Evolutionary conservation across 1,284 basidiomycete species (phyloP).

Genomic region (Heterobasidion annosum): DNA sequence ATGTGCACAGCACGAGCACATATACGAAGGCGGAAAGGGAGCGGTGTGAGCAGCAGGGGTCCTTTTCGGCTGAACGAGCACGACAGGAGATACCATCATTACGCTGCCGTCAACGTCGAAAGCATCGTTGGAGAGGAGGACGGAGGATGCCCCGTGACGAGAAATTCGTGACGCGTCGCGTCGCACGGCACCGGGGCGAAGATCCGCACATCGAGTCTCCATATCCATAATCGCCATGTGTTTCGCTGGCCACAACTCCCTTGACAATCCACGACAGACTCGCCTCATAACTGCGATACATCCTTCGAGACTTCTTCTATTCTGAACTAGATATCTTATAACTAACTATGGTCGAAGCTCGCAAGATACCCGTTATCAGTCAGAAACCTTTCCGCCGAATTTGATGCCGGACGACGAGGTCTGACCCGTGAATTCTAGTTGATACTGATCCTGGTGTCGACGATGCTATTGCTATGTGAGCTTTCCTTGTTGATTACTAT

Average conservation of each 20-base stretch:
- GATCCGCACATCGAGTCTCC: too few relatives aligned
- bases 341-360: constrained; percentile 2
- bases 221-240: too few relatives aligned
- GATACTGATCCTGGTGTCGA: constrained; percentile 90
- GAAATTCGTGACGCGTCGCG: too few relatives aligned
- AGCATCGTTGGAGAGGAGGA: constrained; percentile 72
- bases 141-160: background rate
- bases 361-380: constrained; percentile 49
- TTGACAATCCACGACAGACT: too few relatives aligned
- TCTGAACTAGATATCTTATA: background rate
- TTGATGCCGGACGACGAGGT: background rate
- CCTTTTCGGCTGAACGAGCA: background rate
- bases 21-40: constrained; percentile 2
- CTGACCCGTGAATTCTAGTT: constrained; percentile 30
- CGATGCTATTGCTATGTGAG: constrained; percentile 67
- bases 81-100: constrained; percentile 52
- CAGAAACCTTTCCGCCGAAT: constrained; percentile 14
- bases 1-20: background rate
- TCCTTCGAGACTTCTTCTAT: too few relatives aligned
- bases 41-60: background rate
- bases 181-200: too few relatives aligned
- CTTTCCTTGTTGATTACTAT: constrained; percentile 17
- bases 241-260: too few relatives aligned
- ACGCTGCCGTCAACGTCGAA: constrained; percentile 57
- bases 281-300: too few relatives aligned